Evolutionary conservation across 2,329 filamentous ascomycete species (phyloP).

Genomic region (Alternaria infectoria): DNA sequence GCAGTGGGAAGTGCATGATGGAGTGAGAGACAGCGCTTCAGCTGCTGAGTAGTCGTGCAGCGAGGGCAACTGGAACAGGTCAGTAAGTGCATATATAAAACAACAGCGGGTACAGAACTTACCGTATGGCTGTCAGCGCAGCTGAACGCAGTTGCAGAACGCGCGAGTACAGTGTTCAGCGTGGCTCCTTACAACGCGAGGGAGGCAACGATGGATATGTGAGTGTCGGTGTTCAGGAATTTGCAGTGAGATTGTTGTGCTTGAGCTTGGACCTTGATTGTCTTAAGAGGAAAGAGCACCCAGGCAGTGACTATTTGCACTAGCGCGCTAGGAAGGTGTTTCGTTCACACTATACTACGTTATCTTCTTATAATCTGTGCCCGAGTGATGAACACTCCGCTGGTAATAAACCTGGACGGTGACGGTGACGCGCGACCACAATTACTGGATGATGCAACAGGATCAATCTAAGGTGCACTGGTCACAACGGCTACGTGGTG

Average conservation of each 20-base stretch:
- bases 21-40: background rate
- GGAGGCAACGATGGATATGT: background rate
- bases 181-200: background rate
- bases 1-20: background rate
- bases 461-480: background rate
- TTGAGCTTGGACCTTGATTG: background rate
- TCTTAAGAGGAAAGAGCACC: background rate
- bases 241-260: background rate
- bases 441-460: fast-evolving
- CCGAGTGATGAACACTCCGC: background rate
- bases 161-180: fast-evolving
- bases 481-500: background rate
- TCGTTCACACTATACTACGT: background rate
- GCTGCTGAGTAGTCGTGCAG: fast-evolving
- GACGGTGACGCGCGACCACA: background rate
- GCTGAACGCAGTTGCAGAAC: fast-evolving
- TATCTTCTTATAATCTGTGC: background rate
- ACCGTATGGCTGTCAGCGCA: background rate
- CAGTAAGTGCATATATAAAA: background rate
- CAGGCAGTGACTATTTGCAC: background rate
- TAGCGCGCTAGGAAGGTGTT: background rate
- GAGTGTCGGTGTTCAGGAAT: background rate
- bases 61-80: background rate
- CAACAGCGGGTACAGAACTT: fast-evolving
- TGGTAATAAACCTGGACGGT: background rate